These are phyloP conservation scores for Fusarium torulosum DNA, from an alignment of 2,329 filamentous ascomycete species.

Conservation along the genomic window DNA sequence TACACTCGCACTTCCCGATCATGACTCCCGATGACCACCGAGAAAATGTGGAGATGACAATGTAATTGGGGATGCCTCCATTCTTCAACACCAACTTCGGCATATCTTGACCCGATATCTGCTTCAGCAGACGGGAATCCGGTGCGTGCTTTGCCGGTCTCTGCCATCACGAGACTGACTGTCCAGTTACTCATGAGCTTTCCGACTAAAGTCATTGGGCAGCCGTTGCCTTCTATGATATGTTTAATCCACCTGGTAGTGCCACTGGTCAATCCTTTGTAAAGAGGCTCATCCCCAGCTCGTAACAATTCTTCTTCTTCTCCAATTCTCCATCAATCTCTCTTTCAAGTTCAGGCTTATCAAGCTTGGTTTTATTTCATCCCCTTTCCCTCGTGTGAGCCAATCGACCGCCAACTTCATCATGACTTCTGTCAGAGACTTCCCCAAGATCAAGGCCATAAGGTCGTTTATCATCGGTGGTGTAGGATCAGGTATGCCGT, in stretches of 20 bases:
- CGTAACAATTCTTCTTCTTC: conserved; percentile 10
- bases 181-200: conserved; percentile 24
- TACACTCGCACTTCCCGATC: conserved; percentile 26
- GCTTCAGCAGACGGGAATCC: conserved; percentile 31
- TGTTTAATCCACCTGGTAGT: conserved; percentile 33
- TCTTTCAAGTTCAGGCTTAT: conserved; percentile 1
- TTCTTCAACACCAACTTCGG: conserved; percentile 36
- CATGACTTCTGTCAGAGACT: conserved; percentile 67
- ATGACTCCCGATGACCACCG: conserved; percentile 34
- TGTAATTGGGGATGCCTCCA: conserved; percentile 35
- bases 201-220: conserved; percentile 1
- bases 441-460: conserved; percentile 81
- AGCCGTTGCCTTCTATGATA: conserved; percentile 21
- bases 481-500: conserved; percentile 50
- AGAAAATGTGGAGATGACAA: conserved; percentile 37
- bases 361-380: background rate
- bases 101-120: conserved; percentile 38
- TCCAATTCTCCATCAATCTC: conserved; percentile 2
- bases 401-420: conserved; percentile 1
- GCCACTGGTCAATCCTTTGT: conserved; percentile 33
- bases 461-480: conserved; percentile 75
- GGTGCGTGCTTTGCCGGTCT: conserved; percentile 31
- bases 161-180: conserved; percentile 37
- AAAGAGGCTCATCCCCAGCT: conserved; percentile 36
- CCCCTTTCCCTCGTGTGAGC: background rate